Evolutionary conservation across 2,329 filamentous ascomycete genomes (phyloP).

Genomic region (Calonectria multiphialidica): DNA sequence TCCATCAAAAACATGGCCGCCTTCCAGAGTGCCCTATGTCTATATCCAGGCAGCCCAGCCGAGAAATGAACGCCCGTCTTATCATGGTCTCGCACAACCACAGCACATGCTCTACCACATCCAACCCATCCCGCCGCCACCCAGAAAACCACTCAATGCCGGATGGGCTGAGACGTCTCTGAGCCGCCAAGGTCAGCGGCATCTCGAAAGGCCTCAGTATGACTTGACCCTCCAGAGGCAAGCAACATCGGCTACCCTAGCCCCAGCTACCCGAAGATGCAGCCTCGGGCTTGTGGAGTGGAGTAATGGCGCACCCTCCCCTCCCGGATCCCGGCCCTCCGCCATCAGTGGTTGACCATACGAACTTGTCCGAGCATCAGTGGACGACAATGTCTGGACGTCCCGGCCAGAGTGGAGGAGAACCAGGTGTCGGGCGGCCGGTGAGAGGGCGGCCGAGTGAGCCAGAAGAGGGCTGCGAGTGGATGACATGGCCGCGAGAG

Average conservation of each 20-base stretch:
- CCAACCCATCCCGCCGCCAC: not conserved
- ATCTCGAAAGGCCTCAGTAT: slow-evolving; percentile 14
- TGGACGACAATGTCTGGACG: slow-evolving; percentile 31
- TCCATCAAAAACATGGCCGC: not conserved
- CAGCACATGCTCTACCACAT: slow-evolving; percentile 21
- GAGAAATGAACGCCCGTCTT: not conserved
- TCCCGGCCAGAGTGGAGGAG: slow-evolving; percentile 24
- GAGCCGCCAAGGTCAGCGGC: slow-evolving; percentile 15
- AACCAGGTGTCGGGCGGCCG: slow-evolving; percentile 2
- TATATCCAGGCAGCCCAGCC: slow-evolving; percentile 5
- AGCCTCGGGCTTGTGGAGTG: slow-evolving; percentile 38
- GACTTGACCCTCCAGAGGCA: slow-evolving; percentile 18
- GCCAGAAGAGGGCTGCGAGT: not conserved
- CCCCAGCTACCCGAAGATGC: slow-evolving; percentile 36
- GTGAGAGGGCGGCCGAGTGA: slow-evolving; percentile 8
- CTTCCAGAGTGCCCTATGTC: not conserved
- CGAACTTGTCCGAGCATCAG: slow-evolving; percentile 40
- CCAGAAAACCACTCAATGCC: not conserved
- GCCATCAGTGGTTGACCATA: slow-evolving; percentile 30
- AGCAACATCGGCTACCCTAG: slow-evolving; percentile 19
- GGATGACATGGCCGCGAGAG: slow-evolving; percentile 16
- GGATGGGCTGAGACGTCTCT: slow-evolving; percentile 16
- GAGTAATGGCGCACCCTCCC: slow-evolving; percentile 43
- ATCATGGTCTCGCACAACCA: slow-evolving; percentile 2
- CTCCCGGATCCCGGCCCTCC: slow-evolving; percentile 28